Conservation (phyloP, 345 rosid species). For the Mercurialis annua region DNA sequence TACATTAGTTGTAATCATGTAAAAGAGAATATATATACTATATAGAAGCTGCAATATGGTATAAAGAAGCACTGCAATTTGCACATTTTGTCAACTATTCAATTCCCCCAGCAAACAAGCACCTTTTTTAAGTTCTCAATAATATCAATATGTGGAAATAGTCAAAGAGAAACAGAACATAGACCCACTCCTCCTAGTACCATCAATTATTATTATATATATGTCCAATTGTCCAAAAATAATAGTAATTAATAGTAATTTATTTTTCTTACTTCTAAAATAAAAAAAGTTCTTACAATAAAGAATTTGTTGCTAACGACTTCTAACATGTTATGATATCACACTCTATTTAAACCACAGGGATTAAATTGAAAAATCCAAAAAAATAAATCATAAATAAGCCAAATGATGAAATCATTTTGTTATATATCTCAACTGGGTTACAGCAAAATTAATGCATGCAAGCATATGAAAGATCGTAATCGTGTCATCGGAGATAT, state of each 20-base stretch:
- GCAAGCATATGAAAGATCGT: neutral
- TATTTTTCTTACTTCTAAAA: neutral
- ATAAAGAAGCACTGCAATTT: neutral
- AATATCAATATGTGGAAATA: too few species aligned
- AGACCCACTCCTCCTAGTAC: neutral
- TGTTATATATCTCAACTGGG: too few species aligned
- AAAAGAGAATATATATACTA: neutral
- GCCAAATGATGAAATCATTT: neutral
- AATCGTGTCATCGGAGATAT: neutral
- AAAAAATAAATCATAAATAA: neutral
- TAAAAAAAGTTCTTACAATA: neutral
- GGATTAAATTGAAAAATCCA: neutral
- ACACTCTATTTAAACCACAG: neutral
- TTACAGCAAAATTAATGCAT: neutral
- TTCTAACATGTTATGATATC: too few species aligned
- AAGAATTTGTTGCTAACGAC: too few species aligned
- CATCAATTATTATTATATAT: slow-evolving; percentile 4
- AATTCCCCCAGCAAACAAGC: neutral
- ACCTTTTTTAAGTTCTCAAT: neutral
- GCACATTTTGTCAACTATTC: neutral
- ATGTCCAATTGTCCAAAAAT: too few species aligned
- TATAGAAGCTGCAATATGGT: neutral
- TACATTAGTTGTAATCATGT: too few species aligned
- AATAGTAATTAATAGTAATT: too few species aligned
- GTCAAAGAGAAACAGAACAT: neutral